Base-by-base conservation (phyloP, 768 basidiomycete genomes). In the Boletellus ananiceps region DNA sequence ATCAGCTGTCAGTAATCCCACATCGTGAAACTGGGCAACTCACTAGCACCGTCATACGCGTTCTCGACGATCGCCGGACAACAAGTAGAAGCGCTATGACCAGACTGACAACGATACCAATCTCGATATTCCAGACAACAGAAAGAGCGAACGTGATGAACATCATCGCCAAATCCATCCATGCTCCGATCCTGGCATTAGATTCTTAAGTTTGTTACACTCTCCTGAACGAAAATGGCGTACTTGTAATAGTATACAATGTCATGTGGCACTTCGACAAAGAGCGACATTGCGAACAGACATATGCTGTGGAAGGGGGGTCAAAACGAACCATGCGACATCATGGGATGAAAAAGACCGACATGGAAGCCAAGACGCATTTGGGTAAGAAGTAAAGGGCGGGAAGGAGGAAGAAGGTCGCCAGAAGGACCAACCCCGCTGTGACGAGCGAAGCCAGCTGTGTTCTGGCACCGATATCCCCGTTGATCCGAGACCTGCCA, bases 41-140 rank as follows among this genome's bases (percentile, higher is more conserved):
- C 56, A 92, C 88, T 58, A 97, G 72, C 57, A 98, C 93, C 6
- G 88, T 85, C 86, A 98, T 91, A 11, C 93, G 78, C 2, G 93
- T 80, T 59, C 80, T 85, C 4, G 94, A 93, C 1, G 93, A 93
- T 32, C 91, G 84, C 56, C 86, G 84, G 4, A 98, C 89, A 40
- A 96, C 91, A 29, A 98, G 76, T 1, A 97, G 71, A 35, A 98
- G 76, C 29, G 93, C 93, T 49, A 93, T 81, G 36, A 93, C 82
- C 54, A 97, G 73, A 55, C 89, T 89, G 57, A 89, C 83, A n/a
- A 88, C 81, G 37, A 98, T 83, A 13, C 95, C 95, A 47, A 91
- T 83, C 73, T 98, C 93, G 48, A 98, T 83, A 56, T 86, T 84
- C 83, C 91, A 93, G 19, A 96, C 67, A 47, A 96, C 82, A 2